Evolutionary conservation across 768 basidiomycete species (phyloP).

Genomic region (Tylopilus balloui): DNA sequence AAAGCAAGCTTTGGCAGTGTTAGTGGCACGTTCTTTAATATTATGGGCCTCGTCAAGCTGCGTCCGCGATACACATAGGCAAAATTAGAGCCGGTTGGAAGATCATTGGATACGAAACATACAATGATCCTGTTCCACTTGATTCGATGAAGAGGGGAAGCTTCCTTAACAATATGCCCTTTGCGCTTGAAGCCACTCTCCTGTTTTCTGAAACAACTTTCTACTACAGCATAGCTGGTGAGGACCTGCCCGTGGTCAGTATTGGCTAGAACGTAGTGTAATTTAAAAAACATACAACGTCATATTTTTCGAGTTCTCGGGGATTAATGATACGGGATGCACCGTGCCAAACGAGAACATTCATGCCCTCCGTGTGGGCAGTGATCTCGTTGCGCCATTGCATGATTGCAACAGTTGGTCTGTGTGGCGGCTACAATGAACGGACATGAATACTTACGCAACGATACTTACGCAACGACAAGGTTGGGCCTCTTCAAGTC

Average conservation of each 20-base stretch:
- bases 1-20: conserved; percentile 97
- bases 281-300: conserved; percentile 58
- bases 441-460: neutral
- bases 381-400: conserved; percentile 95
- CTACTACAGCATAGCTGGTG: conserved; percentile 84
- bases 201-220: conserved; percentile 91
- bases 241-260: conserved; percentile 50
- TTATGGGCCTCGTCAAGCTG: conserved; percentile 96
- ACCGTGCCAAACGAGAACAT: conserved; percentile 93
- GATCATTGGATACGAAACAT: conserved; percentile 23
- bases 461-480: conserved; percentile 75
- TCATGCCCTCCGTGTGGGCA: conserved; percentile 77
- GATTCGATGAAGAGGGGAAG: conserved; percentile 78
- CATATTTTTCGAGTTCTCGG: conserved; percentile 72
- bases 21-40: conserved; percentile 92
- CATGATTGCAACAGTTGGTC: conserved; percentile 51
- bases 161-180: conserved; percentile 79
- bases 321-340: conserved; percentile 60
- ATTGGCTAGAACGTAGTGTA: neutral
- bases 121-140: conserved; percentile 82
- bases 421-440: conserved; percentile 15
- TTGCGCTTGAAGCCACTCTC: conserved; percentile 88
- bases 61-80: neutral
- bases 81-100: neutral
- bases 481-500: conserved; percentile 79